Base-by-base conservation (phyloP, 192 early-diverging fungal genomes). In the Dissophora globulifera region DNA sequence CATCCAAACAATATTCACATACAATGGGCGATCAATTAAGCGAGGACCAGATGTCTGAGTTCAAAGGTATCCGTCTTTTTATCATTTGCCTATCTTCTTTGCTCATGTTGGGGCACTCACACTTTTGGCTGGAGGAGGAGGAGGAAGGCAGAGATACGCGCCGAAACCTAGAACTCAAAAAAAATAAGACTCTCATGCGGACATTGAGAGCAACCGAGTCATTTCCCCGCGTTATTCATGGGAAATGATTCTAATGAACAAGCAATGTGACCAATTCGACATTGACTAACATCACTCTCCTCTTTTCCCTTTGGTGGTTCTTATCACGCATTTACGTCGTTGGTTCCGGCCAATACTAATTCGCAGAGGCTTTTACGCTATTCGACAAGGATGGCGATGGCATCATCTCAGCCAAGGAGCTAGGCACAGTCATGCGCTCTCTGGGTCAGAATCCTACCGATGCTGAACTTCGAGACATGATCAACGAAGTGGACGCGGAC, bases 341-440 rank as follows among this genome's bases (percentile, higher is more conserved):
- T 62, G 9, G 35, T n/a, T 13, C 35, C 6, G 6, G 13, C 35
- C 35, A 38, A 38, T 38, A 13, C 13, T 13, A 38, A 9, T 38
- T 13, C 35, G 13, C 35, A 81, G 93, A 95, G 78, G 93, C 94
- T 32, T 96, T 95, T 81, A 84, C 90, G 23, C 80, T 98, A 40
- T 98, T 98, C 78, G 96, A 96, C 84, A 95, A 94, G 87, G 89
- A 98, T 84, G 89, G 86, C 74, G 93, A 98, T 83, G 94, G 94
- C 74, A 88, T 83, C 63, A 97, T 98, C 81, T 93, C 91, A 74
- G 87, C 88, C 78, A 90, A 89, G 65, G 96, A 98, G 85, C 91
- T 98, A 52, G 93, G 93, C 69, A 93, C 88, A 40, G 94, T 96
- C 51, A 93, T 98, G 91, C 90, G 93, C 53, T 93, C 93, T 30